phyloP scores from a whole-genome alignment of 1,284 basidiomycete genomes.

The Pascua guehoae region DNA sequence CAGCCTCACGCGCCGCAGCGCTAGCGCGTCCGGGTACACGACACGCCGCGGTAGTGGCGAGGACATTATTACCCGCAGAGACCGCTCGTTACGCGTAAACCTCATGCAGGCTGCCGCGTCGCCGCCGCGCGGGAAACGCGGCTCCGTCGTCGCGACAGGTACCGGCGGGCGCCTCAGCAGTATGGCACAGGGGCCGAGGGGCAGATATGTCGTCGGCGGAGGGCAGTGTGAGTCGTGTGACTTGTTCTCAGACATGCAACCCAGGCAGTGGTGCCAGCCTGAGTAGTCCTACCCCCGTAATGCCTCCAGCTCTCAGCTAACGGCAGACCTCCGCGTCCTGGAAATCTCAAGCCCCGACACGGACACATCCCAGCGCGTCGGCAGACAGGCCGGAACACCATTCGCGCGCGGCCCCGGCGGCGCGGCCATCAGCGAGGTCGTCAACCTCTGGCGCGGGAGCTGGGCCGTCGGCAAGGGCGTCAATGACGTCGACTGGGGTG shows the following conservation, averaged over 20 bases:
- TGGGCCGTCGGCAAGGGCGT: constrained; percentile 44
- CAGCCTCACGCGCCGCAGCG: too few species aligned
- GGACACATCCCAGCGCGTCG: neutral
- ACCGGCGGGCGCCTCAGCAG: constrained; percentile 28
- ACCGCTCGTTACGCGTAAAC: constrained; percentile 31
- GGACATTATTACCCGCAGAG: constrained; percentile 7
- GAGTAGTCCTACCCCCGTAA: too few species aligned
- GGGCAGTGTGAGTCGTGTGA: constrained; percentile 39
- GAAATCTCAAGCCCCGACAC: constrained; percentile 26
- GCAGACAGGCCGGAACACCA: constrained; percentile 3
- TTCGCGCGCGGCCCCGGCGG: constrained; percentile 40
- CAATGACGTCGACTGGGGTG: constrained; percentile 72
- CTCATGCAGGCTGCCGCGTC: constrained; percentile 19
- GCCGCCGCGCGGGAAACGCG: constrained; percentile 5
- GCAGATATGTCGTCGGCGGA: constrained; percentile 43
- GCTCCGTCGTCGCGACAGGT: constrained; percentile 16
- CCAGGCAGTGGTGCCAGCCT: too few species aligned
- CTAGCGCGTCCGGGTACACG: neutral
- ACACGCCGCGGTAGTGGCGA: neutral
- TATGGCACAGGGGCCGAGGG: constrained; percentile 43
- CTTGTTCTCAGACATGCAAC: too few species aligned
- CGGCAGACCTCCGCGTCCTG: constrained; percentile 39
- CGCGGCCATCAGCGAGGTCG: constrained; percentile 37
- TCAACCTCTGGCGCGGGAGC: constrained; percentile 45
- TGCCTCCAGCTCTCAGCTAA: constrained; percentile 11